phyloP scores from a whole-genome alignment of 1,284 basidiomycete genomes.

The Rhodofomes roseus region DNA sequence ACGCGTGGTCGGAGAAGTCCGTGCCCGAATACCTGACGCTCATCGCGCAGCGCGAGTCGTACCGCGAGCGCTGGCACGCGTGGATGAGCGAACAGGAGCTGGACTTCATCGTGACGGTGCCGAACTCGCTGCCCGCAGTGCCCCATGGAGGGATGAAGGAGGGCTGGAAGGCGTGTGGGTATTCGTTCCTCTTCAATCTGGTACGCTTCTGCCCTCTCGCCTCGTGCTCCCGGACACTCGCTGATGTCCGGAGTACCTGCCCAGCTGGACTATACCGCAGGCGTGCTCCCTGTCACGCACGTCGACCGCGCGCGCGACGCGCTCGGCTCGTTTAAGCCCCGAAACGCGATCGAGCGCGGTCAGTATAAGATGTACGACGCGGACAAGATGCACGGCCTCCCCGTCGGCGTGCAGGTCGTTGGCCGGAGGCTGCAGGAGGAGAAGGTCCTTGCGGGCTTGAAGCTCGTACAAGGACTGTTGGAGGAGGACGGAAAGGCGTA shows the following conservation, averaged over 20 bases:
- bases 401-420: constrained; percentile 81
- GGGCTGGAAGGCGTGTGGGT: constrained; percentile 27
- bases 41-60: constrained; percentile 51
- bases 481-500: constrained; percentile 23
- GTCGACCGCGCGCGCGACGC: constrained; percentile 59
- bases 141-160: constrained; percentile 38
- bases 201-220: too few species aligned
- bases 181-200: constrained; percentile 55
- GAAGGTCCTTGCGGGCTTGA: constrained; percentile 81
- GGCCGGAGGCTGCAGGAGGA: constrained; percentile 83
- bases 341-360: constrained; percentile 3
- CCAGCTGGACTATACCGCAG: constrained; percentile 69
- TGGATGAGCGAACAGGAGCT: constrained; percentile 31
- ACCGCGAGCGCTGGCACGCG: constrained; percentile 36
- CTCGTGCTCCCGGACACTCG: background rate
- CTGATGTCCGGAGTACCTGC: background rate
- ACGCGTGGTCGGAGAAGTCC: constrained; percentile 39
- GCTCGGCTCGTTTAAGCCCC: constrained; percentile 33
- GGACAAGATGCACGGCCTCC: constrained; percentile 71
- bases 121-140: constrained; percentile 55
- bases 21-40: constrained; percentile 58
- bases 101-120: constrained; percentile 60
- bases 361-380: constrained; percentile 59
- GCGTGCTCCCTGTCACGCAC: constrained; percentile 68
- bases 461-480: constrained; percentile 54